These are phyloP conservation scores for Favolaschia claudopus DNA, from an alignment of 768 basidiomycete genomes.

Conservation along the genomic window DNA sequence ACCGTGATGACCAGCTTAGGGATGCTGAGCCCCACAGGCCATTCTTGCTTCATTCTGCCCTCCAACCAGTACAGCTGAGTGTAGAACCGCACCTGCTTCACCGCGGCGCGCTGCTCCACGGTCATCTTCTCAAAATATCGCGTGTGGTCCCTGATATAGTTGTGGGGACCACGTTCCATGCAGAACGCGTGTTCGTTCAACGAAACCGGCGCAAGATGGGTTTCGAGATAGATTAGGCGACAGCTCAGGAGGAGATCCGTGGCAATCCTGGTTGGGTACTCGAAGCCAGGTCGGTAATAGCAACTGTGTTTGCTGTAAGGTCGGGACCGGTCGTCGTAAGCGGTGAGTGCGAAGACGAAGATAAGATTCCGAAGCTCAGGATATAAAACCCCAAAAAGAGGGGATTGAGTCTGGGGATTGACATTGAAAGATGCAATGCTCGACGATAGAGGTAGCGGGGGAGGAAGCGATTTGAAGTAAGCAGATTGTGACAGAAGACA, in stretches of 20 bases:
- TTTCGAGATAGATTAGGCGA: conserved; percentile 33
- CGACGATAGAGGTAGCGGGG: neutral
- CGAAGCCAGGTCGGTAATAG: conserved; percentile 32
- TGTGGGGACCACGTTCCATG: conserved; percentile 14
- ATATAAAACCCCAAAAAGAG: conserved; percentile 26
- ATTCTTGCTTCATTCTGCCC: neutral
- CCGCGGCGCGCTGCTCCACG: conserved; percentile 22
- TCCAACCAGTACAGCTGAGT: conserved; percentile 32
- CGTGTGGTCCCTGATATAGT: neutral
- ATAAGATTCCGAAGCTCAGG: conserved; percentile 33
- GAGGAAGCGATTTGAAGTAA: too few species aligned
- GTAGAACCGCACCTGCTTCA: conserved; percentile 28
- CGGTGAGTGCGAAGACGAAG: conserved; percentile 26
- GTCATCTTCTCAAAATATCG: conserved; percentile 26
- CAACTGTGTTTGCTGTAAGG: conserved; percentile 23
- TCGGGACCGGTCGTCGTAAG: conserved; percentile 23
- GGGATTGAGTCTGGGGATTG: conserved; percentile 19
- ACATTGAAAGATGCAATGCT: conserved; percentile 5
- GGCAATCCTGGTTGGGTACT: conserved; percentile 18
- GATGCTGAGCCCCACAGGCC: conserved; percentile 1
- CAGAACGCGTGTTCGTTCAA: conserved; percentile 34
- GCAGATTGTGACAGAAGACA: too few species aligned
- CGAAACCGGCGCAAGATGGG: conserved; percentile 24
- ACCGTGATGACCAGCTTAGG: conserved; percentile 25
- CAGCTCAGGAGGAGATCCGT: conserved; percentile 30